A percentile compares a stretch with the other conserved stretches of the same genome.
Evolutionary conservation across 169 alveolate genomes (phyloP).

Genomic region (Plasmodium vivax): DNA sequence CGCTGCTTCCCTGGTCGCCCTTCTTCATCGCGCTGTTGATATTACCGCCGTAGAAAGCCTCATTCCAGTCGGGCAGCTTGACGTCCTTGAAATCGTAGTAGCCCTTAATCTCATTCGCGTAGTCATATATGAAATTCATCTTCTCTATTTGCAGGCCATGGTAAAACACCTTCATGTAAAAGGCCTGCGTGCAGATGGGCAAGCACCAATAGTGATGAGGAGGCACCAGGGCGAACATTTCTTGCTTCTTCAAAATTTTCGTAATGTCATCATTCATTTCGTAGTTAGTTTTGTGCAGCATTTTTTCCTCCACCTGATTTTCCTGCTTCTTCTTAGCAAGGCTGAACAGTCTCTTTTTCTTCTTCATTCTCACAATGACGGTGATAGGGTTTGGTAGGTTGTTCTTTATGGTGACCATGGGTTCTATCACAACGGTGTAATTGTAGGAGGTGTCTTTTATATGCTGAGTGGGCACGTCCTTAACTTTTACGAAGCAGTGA

Average conservation of each 20-base stretch:
- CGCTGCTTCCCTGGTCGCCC: background rate
- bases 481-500: conserved; percentile 77
- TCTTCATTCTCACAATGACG: conserved; percentile 73
- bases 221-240: conserved; percentile 75
- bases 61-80: conserved; percentile 53
- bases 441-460: conserved; percentile 79
- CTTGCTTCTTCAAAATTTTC: conserved; percentile 65
- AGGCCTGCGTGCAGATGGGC: conserved; percentile 65
- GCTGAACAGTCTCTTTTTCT: conserved; percentile 49
- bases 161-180: conserved; percentile 64
- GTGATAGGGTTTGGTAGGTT: conserved; percentile 81
- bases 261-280: conserved; percentile 75
- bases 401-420: conserved; percentile 79
- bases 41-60: conserved; percentile 4
- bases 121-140: conserved; percentile 68
- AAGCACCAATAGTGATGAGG: conserved; percentile 79
- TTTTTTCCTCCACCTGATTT: conserved; percentile 9
- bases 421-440: conserved; percentile 79
- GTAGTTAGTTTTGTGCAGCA: background rate
- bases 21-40: conserved; percentile 6
- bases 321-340: conserved; percentile 38
- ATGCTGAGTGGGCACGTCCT: conserved; percentile 80
- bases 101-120: conserved; percentile 22
- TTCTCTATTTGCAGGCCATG: conserved; percentile 74
- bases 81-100: conserved; percentile 46